Evolutionary conservation across 257 asterid species (phyloP).

Genomic region (Solanum raphanifolium): DNA sequence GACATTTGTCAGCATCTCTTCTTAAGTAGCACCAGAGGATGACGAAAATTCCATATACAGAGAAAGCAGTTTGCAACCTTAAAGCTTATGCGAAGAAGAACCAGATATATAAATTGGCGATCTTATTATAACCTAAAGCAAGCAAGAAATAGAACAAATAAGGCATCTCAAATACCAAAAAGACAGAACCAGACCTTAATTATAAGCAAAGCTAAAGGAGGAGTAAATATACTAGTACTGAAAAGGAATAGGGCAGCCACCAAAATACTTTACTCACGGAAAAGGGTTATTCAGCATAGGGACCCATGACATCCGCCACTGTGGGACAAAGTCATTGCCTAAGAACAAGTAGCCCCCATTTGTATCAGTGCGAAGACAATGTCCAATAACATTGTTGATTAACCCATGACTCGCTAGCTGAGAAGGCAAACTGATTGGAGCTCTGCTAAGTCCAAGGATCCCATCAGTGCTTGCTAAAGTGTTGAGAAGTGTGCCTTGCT

Average conservation of each 20-base stretch:
- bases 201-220: not conserved
- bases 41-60: not conserved
- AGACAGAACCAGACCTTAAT: not conserved
- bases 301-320: conserved; percentile 55
- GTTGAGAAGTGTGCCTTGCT: conserved; percentile 61
- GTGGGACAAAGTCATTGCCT: conserved; percentile 64
- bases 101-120: not conserved
- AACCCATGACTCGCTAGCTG: conserved; percentile 53
- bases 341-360: conserved; percentile 63
- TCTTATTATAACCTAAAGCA: not conserved
- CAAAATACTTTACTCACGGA: conserved; percentile 27
- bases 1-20: not conserved
- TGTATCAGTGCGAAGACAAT: conserved; percentile 48
- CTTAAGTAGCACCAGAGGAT: not conserved
- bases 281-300: conserved; percentile 46
- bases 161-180: not conserved
- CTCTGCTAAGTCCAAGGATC: conserved; percentile 64
- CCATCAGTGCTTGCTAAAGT: conserved; percentile 65
- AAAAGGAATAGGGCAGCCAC: not conserved
- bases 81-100: not conserved
- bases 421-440: conserved; percentile 59
- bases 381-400: conserved; percentile 54
- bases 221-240: not conserved
- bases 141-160: not conserved
- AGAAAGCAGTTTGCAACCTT: not conserved